phyloP scores from a whole-genome alignment of 2,329 filamentous ascomycete species.

The Chaetothyriales sp. region DNA sequence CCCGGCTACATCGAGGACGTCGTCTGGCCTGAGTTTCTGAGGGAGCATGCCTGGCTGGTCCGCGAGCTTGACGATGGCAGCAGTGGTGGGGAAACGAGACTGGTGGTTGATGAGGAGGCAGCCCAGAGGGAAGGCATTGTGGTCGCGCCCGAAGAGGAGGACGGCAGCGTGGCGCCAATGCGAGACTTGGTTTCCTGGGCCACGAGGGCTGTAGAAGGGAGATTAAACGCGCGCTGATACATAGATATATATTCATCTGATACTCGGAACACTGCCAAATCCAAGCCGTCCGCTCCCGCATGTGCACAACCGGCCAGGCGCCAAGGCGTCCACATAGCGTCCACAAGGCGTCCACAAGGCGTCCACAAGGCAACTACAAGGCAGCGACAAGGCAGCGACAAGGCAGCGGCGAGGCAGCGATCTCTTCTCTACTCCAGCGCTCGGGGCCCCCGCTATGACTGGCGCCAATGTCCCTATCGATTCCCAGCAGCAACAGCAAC shows the following conservation, averaged over 20 bases:
- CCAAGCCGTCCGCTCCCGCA: too few relatives aligned
- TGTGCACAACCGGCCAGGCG: too few relatives aligned
- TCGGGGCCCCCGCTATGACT: too few relatives aligned
- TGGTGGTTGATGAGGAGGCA: slow-evolving; percentile 30
- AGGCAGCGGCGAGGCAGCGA: not conserved
- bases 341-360: too few relatives aligned
- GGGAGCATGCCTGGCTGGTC: slow-evolving; percentile 71
- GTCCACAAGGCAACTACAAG: too few relatives aligned
- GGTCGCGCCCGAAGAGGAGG: not conserved
- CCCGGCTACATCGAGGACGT: slow-evolving; percentile 87
- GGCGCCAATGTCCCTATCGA: not conserved
- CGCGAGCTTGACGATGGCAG: slow-evolving; percentile 51
- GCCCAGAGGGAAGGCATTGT: slow-evolving; percentile 7
- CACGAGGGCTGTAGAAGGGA: not conserved
- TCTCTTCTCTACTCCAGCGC: too few relatives aligned
- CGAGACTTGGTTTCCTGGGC: not conserved
- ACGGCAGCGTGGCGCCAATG: not conserved
- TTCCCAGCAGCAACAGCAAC: not conserved
- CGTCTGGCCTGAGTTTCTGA: slow-evolving; percentile 90
- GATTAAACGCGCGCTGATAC: not conserved
- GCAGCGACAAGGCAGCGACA: not conserved
- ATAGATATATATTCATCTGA: not conserved
- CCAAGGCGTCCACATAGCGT: too few relatives aligned
- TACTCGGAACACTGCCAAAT: not conserved
- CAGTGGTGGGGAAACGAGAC: slow-evolving; percentile 12